Base-by-base conservation (phyloP, 352 stramenopile species). In the Salisapilia sapeloensis region DNA sequence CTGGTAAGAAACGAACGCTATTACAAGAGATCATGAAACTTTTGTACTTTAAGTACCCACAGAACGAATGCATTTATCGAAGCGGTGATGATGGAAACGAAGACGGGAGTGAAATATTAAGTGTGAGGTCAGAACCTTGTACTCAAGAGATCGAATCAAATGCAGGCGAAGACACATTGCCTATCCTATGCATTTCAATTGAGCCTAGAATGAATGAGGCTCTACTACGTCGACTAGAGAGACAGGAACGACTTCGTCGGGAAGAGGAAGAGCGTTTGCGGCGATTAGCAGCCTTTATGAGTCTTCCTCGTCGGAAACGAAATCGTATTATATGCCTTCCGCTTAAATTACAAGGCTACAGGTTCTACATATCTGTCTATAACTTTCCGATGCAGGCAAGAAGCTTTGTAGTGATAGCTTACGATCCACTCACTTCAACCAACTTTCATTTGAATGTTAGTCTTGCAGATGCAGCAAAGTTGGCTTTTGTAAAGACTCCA, bases 1-100 rank as follows among this genome's bases (percentile, higher is more conserved):
- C 67, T 9, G 67, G 67, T 0, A 55, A 46, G 28, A 84, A 84
- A 28, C 49, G 70, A 18, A 38, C 49, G 11, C 34, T 84, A 17
- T 38, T 80, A 7, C 45, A 43, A 9, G 59, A 70, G 18, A 48
- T 84, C 27, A 48, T 77, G 10, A 29, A 46, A 11, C 48, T 84
- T 25, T 40, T 84, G 16, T 84, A 59, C 45, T 81, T 84, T 28
- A 34, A 70, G 7, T 79, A 84, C 24, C 56, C 51, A 4, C 29
- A 23, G 20, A 46, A 20, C 16, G 17, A 36, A 9, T 6, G n/a
- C 28, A 13, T 16, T 1, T 30, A 45, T 3, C 8, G n/a, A 33
- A 13, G 6, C 1, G 7, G 25, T 6, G 24, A 28, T n/a, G n/a
- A n/a, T 22, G 31, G 38, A 29, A 15, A 16, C 2, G 20, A 40